Evolutionary conservation across 1,284 basidiomycete genomes (phyloP), one percentile per base, ranked within the genome.

Genomic region (Puccinia novopanici): DNA sequence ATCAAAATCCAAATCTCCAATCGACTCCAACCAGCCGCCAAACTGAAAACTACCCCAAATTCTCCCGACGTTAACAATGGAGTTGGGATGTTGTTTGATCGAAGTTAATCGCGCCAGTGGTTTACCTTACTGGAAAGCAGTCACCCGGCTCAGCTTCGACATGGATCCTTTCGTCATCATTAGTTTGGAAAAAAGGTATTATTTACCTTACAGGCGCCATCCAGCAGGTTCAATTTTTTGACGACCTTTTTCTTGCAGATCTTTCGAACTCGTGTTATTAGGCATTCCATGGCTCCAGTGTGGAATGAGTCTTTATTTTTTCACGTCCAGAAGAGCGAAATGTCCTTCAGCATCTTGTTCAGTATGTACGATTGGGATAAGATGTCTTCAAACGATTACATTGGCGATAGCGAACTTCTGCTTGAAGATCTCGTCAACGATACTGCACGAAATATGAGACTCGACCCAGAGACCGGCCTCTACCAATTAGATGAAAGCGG

Each of bases 181-280:
- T 82, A 95, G 93, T 98, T 99, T 83, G 93, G 95, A 52, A 95
- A 96, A 87, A 98, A 98, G 86, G 93, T 98, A 95, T n/a, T n/a
- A n/a, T 0, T 9, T 34, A 91, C 94, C 65, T 13, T 12, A 34
- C 1, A 34, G 34, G 34, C 34, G 22, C 3, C 13, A 24, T 34
- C 34, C 34, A 34, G 34, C 34, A 34, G 34, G 34, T 34, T 34
- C 34, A 34, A 34, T 34, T 4, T 34, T 34, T 34, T 34, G 34
- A 34, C 34, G 34, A 34, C 34, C 34, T 34, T 34, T 34, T 34
- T 34, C 34, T 34, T n/a, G 19, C 37, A 80, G 78, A 80, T 80
- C 22, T 80, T 80, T 65, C 54, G 78, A n/a, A 80, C 78, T 0
- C 67, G 68, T 24, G 86, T 87, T 37, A 84, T 85, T 9, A 84